A percentile compares a stretch with the other conserved stretches of the same genome.
Evolutionary conservation across 1,284 basidiomycete species (phyloP).

Genomic region (Apiotrichum laibachii): DNA sequence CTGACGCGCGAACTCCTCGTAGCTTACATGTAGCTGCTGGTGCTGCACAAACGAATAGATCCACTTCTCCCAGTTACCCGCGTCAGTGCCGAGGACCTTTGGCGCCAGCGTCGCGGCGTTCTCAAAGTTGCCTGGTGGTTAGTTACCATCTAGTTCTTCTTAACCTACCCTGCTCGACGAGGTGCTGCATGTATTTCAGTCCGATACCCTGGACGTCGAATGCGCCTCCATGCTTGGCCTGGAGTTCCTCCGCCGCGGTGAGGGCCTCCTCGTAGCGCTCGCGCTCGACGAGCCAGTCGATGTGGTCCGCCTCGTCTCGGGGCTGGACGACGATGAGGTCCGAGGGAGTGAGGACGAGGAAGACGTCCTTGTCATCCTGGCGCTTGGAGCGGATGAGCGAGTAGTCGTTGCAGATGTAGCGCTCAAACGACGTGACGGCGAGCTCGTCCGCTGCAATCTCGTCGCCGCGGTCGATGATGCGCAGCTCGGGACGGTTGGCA

Average conservation of each 20-base stretch:
- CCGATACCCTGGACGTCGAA: constrained; percentile 74
- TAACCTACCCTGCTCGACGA: constrained; percentile 66
- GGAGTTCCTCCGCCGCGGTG: constrained; percentile 69
- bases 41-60: constrained; percentile 87
- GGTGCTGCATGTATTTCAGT: constrained; percentile 74
- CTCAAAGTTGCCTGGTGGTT: constrained; percentile 63
- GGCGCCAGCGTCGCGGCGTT: constrained; percentile 84
- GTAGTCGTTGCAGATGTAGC: constrained; percentile 93
- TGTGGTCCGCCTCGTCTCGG: constrained; percentile 83
- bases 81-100: constrained; percentile 77
- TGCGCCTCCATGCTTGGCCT: constrained; percentile 50
- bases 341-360: constrained; percentile 80
- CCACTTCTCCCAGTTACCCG: constrained; percentile 88
- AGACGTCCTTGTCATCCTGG: constrained; percentile 47
- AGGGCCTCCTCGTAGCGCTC: constrained; percentile 85
- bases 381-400: constrained; percentile 57
- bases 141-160: constrained; percentile 3
- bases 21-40: constrained; percentile 68
- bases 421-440: constrained; percentile 70
- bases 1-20: neutral
- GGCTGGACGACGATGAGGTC: constrained; percentile 82
- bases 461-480: constrained; percentile 88
- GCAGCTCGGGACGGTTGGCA: constrained; percentile 85
- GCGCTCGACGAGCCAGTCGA: constrained; percentile 87
- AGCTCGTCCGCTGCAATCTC: constrained; percentile 85